Conservation (phyloP, 2,329 filamentous ascomycete species). For the Epicoccum sorghinum region DNA sequence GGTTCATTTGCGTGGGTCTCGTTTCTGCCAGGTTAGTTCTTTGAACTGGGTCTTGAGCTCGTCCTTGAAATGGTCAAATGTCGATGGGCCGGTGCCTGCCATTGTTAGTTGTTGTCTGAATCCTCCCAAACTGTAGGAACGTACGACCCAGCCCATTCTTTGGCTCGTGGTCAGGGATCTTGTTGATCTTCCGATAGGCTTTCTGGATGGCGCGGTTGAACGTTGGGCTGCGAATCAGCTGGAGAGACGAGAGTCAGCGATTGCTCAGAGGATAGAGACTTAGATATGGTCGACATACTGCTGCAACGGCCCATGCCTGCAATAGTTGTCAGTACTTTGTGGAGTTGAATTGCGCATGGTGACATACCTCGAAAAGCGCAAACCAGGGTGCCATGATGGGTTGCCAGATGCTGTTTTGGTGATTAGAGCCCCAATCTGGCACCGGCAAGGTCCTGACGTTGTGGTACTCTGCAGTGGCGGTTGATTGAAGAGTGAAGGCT, state of each 20-base stretch:
- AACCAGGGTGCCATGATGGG: conserved; percentile 40
- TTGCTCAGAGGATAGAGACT: not conserved
- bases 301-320: conserved; percentile 48
- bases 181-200: conserved; percentile 55
- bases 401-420: not conserved
- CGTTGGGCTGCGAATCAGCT: conserved; percentile 60
- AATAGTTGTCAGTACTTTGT: conserved; percentile 26
- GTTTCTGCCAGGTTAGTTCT: conserved; percentile 47
- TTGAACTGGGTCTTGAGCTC: conserved; percentile 58
- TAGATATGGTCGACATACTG: conserved; percentile 30
- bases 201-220: conserved; percentile 62
- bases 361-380: conserved; percentile 41
- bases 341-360: not conserved
- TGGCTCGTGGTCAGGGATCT: conserved; percentile 51
- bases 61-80: conserved; percentile 59
- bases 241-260: not conserved
- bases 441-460: not conserved
- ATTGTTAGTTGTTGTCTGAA: not conserved
- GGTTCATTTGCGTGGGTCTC: conserved; percentile 29
- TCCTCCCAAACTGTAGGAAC: conserved; percentile 41
- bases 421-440: no score
- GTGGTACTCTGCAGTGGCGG: conserved; percentile 1
- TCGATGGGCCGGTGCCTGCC: conserved; percentile 45
- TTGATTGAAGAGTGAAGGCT: conserved; percentile 10
- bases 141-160: conserved; percentile 53